These are phyloP conservation scores for Suhomyces kilbournensis DNA, from an alignment of 805 yeast genomes.

Conservation along the genomic window DNA sequence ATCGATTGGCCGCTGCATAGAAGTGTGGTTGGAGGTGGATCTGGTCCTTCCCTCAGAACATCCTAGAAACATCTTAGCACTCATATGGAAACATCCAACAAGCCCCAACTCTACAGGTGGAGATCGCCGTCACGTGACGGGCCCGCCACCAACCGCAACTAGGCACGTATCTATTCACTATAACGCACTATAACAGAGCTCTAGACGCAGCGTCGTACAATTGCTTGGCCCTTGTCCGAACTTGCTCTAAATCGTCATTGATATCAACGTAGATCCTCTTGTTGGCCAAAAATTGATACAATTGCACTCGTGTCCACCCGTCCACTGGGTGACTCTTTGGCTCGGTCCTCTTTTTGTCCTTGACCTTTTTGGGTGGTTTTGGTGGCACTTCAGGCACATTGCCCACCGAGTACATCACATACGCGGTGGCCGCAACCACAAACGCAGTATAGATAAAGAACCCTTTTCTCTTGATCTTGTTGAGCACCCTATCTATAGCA, in stretches of 20 bases:
- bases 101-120: too few relatives aligned
- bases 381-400: constrained; percentile 3
- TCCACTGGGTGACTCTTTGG: constrained; percentile 9
- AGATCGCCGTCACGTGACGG: neutral
- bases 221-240: constrained; percentile 11
- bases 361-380: constrained; percentile 5
- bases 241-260: constrained; percentile 13
- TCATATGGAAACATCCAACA: too few relatives aligned
- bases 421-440: constrained; percentile 27
- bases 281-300: constrained; percentile 14
- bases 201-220: constrained; percentile 9
- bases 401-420: constrained; percentile 21
- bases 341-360: constrained; percentile 1
- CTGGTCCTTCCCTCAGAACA: too few relatives aligned
- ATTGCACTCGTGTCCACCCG: constrained; percentile 16
- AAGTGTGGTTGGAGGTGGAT: too few relatives aligned
- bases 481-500: constrained; percentile 28
- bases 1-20: too few relatives aligned
- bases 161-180: too few relatives aligned
- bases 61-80: too few relatives aligned
- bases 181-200: neutral
- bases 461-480: constrained; percentile 31
- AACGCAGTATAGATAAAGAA: constrained; percentile 33
- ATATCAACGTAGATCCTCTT: constrained; percentile 16
- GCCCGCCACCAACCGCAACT: neutral